Evolutionary conservation across 345 rosid genomes (phyloP).

Genomic region (Lepidium africanum): DNA sequence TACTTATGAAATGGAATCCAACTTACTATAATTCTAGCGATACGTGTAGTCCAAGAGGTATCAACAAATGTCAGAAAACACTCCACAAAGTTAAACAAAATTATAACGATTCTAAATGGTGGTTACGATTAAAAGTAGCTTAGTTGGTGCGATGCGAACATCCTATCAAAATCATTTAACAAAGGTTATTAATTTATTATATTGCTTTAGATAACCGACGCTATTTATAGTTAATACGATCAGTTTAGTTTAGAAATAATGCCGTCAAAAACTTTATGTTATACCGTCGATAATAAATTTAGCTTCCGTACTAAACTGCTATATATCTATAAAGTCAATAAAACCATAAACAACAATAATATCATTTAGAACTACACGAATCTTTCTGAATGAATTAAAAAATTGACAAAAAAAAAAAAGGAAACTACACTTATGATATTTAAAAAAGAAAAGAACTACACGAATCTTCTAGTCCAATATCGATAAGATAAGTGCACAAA

Average conservation of each 20-base stretch:
- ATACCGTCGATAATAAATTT: too few relatives aligned
- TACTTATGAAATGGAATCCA: background rate
- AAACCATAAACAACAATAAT: too few relatives aligned
- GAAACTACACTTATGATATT: too few relatives aligned
- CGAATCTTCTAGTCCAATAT: too few relatives aligned
- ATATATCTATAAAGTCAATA: too few relatives aligned
- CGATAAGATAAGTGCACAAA: too few relatives aligned
- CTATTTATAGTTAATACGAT: background rate
- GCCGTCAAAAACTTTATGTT: background rate
- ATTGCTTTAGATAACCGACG: background rate
- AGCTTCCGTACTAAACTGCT: too few relatives aligned
- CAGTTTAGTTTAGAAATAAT: background rate
- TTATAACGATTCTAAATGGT: conserved; percentile 5
- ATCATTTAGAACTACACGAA: too few relatives aligned
- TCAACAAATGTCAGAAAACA: background rate
- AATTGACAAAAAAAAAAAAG: too few relatives aligned
- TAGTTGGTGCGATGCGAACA: background rate
- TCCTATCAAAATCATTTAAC: background rate
- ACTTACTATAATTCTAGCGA: background rate
- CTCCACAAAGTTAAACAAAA: background rate
- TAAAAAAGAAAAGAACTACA: too few relatives aligned
- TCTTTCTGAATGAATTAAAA: too few relatives aligned
- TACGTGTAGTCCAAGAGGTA: conserved; percentile 1
- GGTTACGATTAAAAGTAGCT: background rate
- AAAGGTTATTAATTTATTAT: background rate